Conservation (phyloP, 805 yeast species). For the Cyberlindnera mycetangii region DNA sequence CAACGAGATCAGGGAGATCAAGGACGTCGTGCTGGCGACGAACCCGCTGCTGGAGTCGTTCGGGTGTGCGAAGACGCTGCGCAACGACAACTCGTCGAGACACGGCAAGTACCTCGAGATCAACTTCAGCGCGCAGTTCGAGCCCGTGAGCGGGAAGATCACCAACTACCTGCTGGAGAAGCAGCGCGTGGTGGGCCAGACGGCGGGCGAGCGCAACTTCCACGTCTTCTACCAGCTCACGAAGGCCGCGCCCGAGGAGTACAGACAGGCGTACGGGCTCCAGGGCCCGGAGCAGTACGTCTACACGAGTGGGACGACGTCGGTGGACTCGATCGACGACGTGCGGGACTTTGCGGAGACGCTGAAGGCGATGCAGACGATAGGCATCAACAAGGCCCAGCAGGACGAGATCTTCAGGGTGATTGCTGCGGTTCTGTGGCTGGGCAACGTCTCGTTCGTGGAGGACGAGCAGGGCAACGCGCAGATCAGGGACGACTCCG, state of each 20-base stretch:
- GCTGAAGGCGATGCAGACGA: conserved; percentile 77
- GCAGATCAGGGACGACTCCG: conserved; percentile 75
- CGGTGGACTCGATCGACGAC: conserved; percentile 88
- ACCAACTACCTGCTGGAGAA: conserved; percentile 93
- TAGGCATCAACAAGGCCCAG: conserved; percentile 78
- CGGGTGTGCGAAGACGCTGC: conserved; percentile 90
- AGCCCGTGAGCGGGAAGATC: conserved; percentile 93
- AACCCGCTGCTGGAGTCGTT: conserved; percentile 88
- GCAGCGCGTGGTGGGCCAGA: conserved; percentile 95
- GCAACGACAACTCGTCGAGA: conserved; percentile 87
- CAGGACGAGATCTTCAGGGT: conserved; percentile 88
- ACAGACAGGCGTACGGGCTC: conserved; percentile 82
- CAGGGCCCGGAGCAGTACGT: conserved; percentile 92
- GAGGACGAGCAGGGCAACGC: conserved; percentile 90
- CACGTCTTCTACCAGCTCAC: conserved; percentile 96
- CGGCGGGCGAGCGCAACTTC: conserved; percentile 88
- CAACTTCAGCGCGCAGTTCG: conserved; percentile 73
- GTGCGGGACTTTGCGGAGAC: conserved; percentile 76
- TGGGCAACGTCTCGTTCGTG: conserved; percentile 83
- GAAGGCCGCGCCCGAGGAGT: conserved; percentile 81
- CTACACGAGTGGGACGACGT: conserved; percentile 84
- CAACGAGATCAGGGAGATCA: conserved; percentile 76
- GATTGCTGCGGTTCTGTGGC: conserved; percentile 85
- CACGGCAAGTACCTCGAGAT: conserved; percentile 95
- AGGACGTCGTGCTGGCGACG: conserved; percentile 97